Evolutionary conservation across 75 land plant species (phyloP).

Genomic region (Pinus tabuliformis): DNA sequence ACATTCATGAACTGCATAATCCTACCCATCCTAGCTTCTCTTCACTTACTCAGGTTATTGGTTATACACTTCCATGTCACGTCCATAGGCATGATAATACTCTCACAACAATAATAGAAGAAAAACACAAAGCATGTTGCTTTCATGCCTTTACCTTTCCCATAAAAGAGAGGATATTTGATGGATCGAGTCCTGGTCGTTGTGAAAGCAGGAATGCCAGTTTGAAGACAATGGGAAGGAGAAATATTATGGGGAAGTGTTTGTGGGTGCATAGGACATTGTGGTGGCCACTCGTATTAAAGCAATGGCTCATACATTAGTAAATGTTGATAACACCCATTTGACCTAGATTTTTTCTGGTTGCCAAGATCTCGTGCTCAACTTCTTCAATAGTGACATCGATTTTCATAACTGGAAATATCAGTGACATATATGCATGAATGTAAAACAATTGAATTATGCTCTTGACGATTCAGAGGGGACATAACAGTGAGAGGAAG

Average conservation of each 20-base stretch:
- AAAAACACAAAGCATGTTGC: neutral
- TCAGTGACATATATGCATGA: constrained; percentile 5
- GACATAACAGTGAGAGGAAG: too few species aligned
- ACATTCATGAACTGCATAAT: neutral
- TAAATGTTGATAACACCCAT: constrained; percentile 17
- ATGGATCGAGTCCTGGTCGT: constrained; percentile 53
- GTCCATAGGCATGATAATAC: neutral
- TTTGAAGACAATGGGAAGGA: constrained; percentile 42
- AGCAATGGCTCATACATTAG: constrained; percentile 35
- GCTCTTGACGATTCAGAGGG: too few species aligned
- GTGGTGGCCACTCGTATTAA: constrained; percentile 22
- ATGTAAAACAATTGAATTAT: too few species aligned
- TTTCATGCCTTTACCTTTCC: constrained; percentile 2
- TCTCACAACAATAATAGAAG: neutral
- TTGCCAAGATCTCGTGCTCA: constrained; percentile 24
- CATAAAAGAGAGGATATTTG: constrained; percentile 54
- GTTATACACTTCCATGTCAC: constrained; percentile 2
- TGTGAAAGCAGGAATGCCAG: constrained; percentile 22
- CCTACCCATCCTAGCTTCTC: neutral
- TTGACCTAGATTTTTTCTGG: constrained; percentile 20
- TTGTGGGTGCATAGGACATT: constrained; percentile 27
- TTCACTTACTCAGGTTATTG: neutral
- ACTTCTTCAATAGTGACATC: constrained; percentile 9
- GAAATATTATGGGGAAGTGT: constrained; percentile 55
- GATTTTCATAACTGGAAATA: constrained; percentile 32